Evolutionary conservation across 495 filamentous ascomycete genomes (phyloP), one percentile per base, ranked within the genome.

Genomic region (Xylaria telfairii): DNA sequence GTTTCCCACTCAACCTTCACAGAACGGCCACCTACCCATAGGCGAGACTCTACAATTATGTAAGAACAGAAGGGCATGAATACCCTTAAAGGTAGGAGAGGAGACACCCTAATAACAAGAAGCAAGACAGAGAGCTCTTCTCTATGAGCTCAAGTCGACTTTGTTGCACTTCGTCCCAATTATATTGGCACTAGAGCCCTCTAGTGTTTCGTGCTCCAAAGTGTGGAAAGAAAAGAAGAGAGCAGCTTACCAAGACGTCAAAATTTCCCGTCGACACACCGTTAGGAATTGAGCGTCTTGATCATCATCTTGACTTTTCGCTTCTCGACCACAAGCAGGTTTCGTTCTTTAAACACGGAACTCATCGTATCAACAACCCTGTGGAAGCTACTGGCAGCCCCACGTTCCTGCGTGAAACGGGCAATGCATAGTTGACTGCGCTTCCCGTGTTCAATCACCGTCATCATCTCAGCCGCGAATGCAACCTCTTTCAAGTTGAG

Each of bases 321-420:
- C 84, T 90, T 80, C 70, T 96, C 92, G 49, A 87, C 83, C n/a
- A 96, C 86, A 26, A 96, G 81, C 61, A 95, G 78, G 3, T 84
- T 86, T 17, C 88, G 85, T 46, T 78, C 79, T 72, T 78, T 79
- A 72, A 95, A 88, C 9, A 91, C 83, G 6, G 82, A 81, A 57
- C 88, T 83, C 53, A 98, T 83, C 4, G 89, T 88, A 41, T 93
- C 92, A n/a, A 97, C 86, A 8, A 97, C 91, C 73, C 89, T 89
- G 74, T 92, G 85, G 82, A 99, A 96, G 37, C 91, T 94, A 65
- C 89, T 92, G 1, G 92, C 95, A 0, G 95, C 93, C 21, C 96
- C 96, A 56, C 89, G 88, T 75, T 95, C 92, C 76, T 97, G 95
- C 37, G 91, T 93, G 81, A 98, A 92, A 19, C 92, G 89, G 30